phyloP scores from a whole-genome alignment of 495 filamentous ascomycete species.

The Extremus antarcticus region DNA sequence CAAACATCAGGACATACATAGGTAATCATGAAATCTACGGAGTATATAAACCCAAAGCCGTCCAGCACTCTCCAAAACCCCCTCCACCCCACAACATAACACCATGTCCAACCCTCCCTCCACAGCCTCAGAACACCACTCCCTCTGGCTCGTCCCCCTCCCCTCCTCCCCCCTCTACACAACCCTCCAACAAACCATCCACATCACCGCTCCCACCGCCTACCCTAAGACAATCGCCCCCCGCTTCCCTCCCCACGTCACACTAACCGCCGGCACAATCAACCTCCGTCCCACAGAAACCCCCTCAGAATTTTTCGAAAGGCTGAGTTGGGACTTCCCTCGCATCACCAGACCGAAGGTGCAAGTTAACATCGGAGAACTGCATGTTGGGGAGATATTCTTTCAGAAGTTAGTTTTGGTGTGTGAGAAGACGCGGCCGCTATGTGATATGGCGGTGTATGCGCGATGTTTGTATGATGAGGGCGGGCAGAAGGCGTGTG shows the following conservation, averaged over 20 bases:
- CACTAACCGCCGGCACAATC: slow-evolving; percentile 25
- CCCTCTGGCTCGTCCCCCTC: slow-evolving; percentile 30
- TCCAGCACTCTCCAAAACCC: no score
- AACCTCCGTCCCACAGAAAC: slow-evolving; percentile 9
- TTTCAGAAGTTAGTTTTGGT: slow-evolving; percentile 23
- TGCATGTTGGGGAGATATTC: slow-evolving; percentile 20
- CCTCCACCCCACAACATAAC: no score
- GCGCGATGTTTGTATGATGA: slow-evolving; percentile 7
- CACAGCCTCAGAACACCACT: slow-evolving; percentile 17
- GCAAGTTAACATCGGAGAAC: slow-evolving; percentile 13
- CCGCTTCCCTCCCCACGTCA: slow-evolving; percentile 28
- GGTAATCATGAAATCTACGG: no score
- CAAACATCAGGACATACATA: no score
- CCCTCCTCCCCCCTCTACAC: slow-evolving; percentile 15
- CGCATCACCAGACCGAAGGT: slow-evolving; percentile 25
- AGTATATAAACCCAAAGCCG: no score
- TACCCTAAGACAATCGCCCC: slow-evolving; percentile 11
- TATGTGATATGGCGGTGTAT: slow-evolving; percentile 14
- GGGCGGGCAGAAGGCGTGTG: slow-evolving; percentile 10
- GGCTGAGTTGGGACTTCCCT: no score
- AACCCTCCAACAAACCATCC: slow-evolving; percentile 15
- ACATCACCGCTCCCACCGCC: slow-evolving; percentile 12
- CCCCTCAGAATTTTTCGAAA: slow-evolving; percentile 21
- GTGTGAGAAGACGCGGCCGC: slow-evolving; percentile 18
- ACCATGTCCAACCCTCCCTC: not conserved